Evolutionary conservation across 495 filamentous ascomycete genomes (phyloP), one percentile per base, ranked within the genome.

Genomic region (Aspergillus haitiensis): DNA sequence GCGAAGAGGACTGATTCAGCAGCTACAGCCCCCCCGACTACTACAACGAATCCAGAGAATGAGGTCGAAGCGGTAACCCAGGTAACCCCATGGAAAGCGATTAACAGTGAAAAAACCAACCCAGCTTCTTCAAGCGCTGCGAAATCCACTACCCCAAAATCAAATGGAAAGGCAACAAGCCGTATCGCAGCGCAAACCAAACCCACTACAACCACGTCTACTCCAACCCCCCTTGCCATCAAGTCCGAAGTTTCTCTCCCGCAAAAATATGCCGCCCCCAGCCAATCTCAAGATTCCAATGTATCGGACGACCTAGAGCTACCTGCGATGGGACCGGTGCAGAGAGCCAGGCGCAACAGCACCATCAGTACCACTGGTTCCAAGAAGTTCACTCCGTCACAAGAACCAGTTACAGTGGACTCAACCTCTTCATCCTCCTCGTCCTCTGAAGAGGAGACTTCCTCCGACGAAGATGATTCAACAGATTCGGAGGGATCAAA

Each of bases 231-330:
- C 12, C 4, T 31, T 51, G 27, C 21, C 27, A 10, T 18, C 4
- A 37, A 21, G 31, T 15, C 7, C 36, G 37, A 15, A 8, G 3
- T 35, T 9, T 5, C 60, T 21, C 13, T 40, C 7, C 5, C 55
- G n/a, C 52, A 55, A 16, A 59, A 59, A 16, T 10, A 27, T 27
- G 21, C 55, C 9, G 18, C 33, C 6, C 8, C 62, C n/a, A 16
- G 16, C 9, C 42, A 64, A 16, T 50, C 57, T 1, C 52, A 60
- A 34, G 57, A 49, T 18, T 53, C 53, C 18, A 44, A 34, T 40
- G 46, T 12, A 8, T 57, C 53, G 11, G 57, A 64, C 9, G 53
- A 53, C 15, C 31, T 49, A 7, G 55, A 63, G 1, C n/a, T 63
- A 16, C 60, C 60, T 6, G 37, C 55, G 0, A 63, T 63, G 55